These are phyloP conservation scores for Tricholoma flavovirens DNA, from an alignment of 768 basidiomycete genomes.

Conservation along the genomic window DNA sequence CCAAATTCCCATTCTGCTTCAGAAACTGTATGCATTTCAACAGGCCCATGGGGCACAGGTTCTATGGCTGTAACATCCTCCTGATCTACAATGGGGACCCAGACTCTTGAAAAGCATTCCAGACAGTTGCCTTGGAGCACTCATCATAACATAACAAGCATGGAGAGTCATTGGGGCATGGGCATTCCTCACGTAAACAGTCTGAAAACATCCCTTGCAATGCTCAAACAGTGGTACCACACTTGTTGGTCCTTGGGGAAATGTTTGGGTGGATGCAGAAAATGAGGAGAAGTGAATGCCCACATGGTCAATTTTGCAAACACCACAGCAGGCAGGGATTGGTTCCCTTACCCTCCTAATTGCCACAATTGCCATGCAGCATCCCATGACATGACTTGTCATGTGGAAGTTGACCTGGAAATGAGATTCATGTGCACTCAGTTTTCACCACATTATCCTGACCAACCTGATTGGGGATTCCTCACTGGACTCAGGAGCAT, in stretches of 20 bases:
- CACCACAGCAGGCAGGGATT: constrained; percentile 93
- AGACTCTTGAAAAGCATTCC: constrained; percentile 76
- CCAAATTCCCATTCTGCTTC: constrained; percentile 87
- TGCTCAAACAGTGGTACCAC: constrained; percentile 80
- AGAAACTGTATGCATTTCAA: constrained; percentile 92
- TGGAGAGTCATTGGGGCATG: constrained; percentile 72
- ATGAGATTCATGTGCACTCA: constrained; percentile 84
- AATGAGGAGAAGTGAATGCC: constrained; percentile 88
- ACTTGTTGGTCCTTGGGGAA: constrained; percentile 59
- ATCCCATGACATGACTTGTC: constrained; percentile 48
- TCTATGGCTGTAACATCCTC: constrained; percentile 95
- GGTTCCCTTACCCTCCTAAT: constrained; percentile 55
- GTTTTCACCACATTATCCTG: constrained; percentile 89
- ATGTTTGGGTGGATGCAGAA: constrained; percentile 59
- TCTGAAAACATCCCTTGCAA: constrained; percentile 48
- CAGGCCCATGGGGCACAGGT: constrained; percentile 89
- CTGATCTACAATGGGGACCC: constrained; percentile 96
- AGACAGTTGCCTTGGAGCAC: constrained; percentile 54
- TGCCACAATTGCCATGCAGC: constrained; percentile 32
- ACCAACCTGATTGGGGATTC: constrained; percentile 91
- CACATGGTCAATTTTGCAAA: constrained; percentile 99
- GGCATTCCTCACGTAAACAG: constrained; percentile 34
- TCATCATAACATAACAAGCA: constrained; percentile 66
- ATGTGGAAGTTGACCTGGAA: constrained; percentile 74
- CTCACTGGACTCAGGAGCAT: constrained; percentile 85